phyloP scores from a whole-genome alignment of 768 basidiomycete species.

The Phallus indusiatus region DNA sequence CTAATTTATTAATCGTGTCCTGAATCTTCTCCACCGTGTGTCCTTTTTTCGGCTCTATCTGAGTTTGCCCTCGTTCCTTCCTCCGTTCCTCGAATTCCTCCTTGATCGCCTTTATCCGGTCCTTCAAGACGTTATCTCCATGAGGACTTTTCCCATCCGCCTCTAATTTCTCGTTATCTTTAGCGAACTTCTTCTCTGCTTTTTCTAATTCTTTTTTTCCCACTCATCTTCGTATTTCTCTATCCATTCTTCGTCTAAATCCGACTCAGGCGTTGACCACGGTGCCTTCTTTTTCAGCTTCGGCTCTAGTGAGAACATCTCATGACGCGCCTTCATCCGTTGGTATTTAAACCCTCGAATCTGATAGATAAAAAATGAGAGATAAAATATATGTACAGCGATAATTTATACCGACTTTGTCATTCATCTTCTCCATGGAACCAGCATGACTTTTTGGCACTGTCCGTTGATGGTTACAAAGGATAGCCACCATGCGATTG shows the following conservation, averaged over 20 bases:
- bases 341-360: slow-evolving; percentile 89
- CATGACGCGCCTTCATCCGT: slow-evolving; percentile 91
- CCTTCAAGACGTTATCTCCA: slow-evolving; percentile 53
- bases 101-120: slow-evolving; percentile 60
- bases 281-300: slow-evolving; percentile 76
- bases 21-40: slow-evolving; percentile 70
- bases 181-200: slow-evolving; percentile 87
- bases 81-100: slow-evolving; percentile 65
- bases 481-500: slow-evolving; percentile 91
- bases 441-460: slow-evolving; percentile 89
- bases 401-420: slow-evolving; percentile 53
- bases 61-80: slow-evolving; percentile 74
- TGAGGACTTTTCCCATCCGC: slow-evolving; percentile 60
- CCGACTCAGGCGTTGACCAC: slow-evolving; percentile 78
- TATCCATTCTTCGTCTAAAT: slow-evolving; percentile 90
- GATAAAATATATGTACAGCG: neutral
- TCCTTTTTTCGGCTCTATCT: slow-evolving; percentile 57
- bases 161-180: slow-evolving; percentile 79
- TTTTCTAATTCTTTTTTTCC: slow-evolving; percentile 82
- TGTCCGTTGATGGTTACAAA: slow-evolving; percentile 98
- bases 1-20: slow-evolving; percentile 72
- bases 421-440: slow-evolving; percentile 88
- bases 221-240: slow-evolving; percentile 66
- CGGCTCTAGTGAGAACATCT: slow-evolving; percentile 66
- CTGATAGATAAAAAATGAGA: slow-evolving; percentile 32